Base-by-base conservation (phyloP, 148 eudicot species). In the Hydrangea macrophylla region DNA sequence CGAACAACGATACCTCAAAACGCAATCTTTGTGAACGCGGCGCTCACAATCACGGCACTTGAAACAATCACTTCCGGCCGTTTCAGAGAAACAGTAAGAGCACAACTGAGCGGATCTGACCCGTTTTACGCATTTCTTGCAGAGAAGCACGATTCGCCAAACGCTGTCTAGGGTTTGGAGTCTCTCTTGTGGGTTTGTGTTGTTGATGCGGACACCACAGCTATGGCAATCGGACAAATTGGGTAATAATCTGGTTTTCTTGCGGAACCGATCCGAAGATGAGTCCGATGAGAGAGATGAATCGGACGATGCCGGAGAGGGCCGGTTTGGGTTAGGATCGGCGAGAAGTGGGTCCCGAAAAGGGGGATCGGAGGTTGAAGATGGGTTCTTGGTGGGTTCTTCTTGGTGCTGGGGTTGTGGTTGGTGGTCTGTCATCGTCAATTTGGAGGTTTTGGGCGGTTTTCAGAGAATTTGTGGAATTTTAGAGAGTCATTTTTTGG, bases 61-160 rank as follows among this genome's bases (percentile, higher is more conserved):
- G 15, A 55, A 37, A 30, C 72, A 62, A 36, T 70, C 71, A 7
- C 59, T 24, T 17, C 56, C 75, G 20, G 62, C 72, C 7, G 73
- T 57, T 28, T 60, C 73, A 9, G 50, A 30, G 55, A 88, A 85
- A 69, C 98, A 94, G 67, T 94, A 94, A 11, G 92, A 78, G 65
- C 98, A 94, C 13, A 55, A 56, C 12, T 82, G 40, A 6, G 85
- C 74, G 0, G 85, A 80, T 15, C 77, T 60, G 0, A 94, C 85
- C 5, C 67, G 74, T 8, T 40, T 72, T 25, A 67, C 7, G 66
- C 98, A 94, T 17, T 63, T 65, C 30, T 60, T 81, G 69, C 97
- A 90, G 58, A 94, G 73, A 22, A 94, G 88, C 20, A 90, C 92
- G 13, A 94, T 80, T 17, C 97, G 82, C 98, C 98, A 90, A 54